Conservation (phyloP, 2,329 filamentous ascomycete species). For the Fonsecaea multimorphosa region DNA sequence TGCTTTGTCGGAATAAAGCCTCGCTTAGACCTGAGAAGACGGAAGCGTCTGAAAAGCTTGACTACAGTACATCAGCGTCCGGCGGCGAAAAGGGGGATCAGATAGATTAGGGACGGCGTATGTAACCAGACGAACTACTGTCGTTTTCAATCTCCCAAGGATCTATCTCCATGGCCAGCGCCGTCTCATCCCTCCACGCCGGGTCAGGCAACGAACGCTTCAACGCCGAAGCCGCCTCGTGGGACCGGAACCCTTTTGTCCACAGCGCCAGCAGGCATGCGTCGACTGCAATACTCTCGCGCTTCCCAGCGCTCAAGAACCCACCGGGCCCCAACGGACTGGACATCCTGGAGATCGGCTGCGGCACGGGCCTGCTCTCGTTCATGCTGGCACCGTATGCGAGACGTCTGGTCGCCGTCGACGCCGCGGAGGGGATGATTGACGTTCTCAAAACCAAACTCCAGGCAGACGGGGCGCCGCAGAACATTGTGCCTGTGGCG, state of each 20-base stretch:
- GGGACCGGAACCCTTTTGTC: slow-evolving; percentile 62
- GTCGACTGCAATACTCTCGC: slow-evolving; percentile 52
- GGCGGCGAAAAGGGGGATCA: too few relatives aligned
- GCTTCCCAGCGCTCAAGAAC: slow-evolving; percentile 45
- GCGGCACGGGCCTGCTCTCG: slow-evolving; percentile 63
- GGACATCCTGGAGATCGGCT: slow-evolving; percentile 63
- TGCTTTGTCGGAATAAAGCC: too few relatives aligned
- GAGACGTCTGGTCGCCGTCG: slow-evolving; percentile 58
- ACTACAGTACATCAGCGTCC: too few relatives aligned
- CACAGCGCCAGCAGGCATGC: slow-evolving; percentile 54
- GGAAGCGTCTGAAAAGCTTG: too few relatives aligned
- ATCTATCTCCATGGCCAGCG: slow-evolving; percentile 34
- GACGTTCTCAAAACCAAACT: slow-evolving; percentile 57
- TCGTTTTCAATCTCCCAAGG: too few relatives aligned
- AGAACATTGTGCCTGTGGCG: slow-evolving; percentile 57
- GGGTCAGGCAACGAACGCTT: slow-evolving; percentile 54
- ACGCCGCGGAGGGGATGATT: slow-evolving; percentile 63
- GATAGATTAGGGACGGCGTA: too few relatives aligned
- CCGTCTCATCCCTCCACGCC: slow-evolving; percentile 33
- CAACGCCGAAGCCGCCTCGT: slow-evolving; percentile 60
- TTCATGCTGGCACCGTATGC: slow-evolving; percentile 57
- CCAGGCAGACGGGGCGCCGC: slow-evolving; percentile 33
- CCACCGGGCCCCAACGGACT: slow-evolving; percentile 41
- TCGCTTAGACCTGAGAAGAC: too few relatives aligned
- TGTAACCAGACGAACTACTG: too few relatives aligned